phyloP scores from a whole-genome alignment of 208 protist species.

The Crithidia fasciculata region DNA sequence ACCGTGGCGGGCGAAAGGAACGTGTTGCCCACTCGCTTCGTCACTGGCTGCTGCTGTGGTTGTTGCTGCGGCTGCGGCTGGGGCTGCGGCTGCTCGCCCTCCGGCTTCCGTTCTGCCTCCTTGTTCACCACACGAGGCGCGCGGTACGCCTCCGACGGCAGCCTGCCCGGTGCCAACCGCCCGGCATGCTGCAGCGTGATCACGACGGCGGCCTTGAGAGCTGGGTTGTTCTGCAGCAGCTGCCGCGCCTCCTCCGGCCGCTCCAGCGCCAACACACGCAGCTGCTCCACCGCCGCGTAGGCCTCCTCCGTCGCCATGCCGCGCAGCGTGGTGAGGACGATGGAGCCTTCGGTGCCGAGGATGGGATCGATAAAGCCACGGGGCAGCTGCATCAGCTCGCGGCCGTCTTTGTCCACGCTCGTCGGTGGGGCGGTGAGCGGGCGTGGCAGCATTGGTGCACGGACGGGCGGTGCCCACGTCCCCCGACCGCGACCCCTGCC shows the following conservation, averaged over 20 bases:
- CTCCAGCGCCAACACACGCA: conserved; percentile 83
- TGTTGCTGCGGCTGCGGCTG: not conserved
- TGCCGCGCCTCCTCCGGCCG: conserved; percentile 61
- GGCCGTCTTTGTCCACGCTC: conserved; percentile 26
- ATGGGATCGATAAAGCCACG: conserved; percentile 64
- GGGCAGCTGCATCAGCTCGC: conserved; percentile 59
- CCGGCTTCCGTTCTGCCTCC: conserved; percentile 11
- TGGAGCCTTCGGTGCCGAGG: conserved; percentile 60
- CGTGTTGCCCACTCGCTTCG: not conserved
- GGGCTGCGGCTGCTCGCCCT: conserved; percentile 3
- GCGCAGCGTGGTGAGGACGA: conserved; percentile 60
- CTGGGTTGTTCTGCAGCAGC: conserved; percentile 73
- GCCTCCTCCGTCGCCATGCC: conserved; percentile 63
- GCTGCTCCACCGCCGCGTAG: conserved; percentile 90
- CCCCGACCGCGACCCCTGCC: conserved; percentile 23
- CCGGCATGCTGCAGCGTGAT: conserved; percentile 88
- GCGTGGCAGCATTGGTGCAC: conserved; percentile 19
- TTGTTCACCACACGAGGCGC: not conserved
- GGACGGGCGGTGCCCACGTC: conserved; percentile 4
- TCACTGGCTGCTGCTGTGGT: not conserved
- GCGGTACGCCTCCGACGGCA: conserved; percentile 64
- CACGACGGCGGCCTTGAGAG: conserved; percentile 70
- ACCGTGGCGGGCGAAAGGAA: not conserved
- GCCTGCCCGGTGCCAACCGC: conserved; percentile 42
- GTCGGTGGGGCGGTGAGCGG: conserved; percentile 14